A percentile compares a stretch with the other conserved stretches of the same genome.
These are phyloP conservation scores for Leccinum fallax DNA, from an alignment of 1,284 basidiomycete species.

Conservation along the genomic window DNA sequence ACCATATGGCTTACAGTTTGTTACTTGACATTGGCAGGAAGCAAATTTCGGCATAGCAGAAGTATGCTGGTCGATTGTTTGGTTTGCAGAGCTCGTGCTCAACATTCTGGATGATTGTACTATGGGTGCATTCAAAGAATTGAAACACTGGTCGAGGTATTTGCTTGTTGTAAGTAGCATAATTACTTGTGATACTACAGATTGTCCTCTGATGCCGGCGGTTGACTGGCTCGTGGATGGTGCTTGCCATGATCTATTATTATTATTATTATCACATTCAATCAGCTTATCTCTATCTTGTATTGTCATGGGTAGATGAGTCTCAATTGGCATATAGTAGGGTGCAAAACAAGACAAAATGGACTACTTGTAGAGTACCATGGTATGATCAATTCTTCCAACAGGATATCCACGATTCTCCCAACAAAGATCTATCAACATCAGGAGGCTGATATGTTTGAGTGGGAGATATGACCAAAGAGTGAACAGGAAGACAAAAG, in stretches of 20 bases:
- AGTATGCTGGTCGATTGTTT: background rate
- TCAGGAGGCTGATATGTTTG: background rate
- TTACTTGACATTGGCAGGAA: background rate
- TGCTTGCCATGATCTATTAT: no score
- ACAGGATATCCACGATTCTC: background rate
- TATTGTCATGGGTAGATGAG: no score
- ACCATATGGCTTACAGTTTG: background rate
- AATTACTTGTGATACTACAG: constrained; percentile 69
- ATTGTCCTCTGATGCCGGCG: constrained; percentile 76
- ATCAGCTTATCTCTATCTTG: no score
- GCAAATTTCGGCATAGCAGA: background rate
- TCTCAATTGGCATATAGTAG: no score
- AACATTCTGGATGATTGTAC: background rate
- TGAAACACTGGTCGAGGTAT: no score
- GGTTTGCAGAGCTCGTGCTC: background rate
- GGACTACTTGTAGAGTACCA: no score
- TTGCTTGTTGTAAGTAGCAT: no score
- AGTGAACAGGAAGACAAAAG: background rate
- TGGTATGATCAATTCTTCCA: background rate
- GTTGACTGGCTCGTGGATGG: constrained; percentile 12
- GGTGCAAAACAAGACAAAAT: no score
- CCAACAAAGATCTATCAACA: background rate
- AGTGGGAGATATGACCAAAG: background rate
- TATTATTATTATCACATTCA: no score
- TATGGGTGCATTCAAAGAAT: no score